Conservation (phyloP, 164 flowering plant species). For the Vitis cinerea region DNA sequence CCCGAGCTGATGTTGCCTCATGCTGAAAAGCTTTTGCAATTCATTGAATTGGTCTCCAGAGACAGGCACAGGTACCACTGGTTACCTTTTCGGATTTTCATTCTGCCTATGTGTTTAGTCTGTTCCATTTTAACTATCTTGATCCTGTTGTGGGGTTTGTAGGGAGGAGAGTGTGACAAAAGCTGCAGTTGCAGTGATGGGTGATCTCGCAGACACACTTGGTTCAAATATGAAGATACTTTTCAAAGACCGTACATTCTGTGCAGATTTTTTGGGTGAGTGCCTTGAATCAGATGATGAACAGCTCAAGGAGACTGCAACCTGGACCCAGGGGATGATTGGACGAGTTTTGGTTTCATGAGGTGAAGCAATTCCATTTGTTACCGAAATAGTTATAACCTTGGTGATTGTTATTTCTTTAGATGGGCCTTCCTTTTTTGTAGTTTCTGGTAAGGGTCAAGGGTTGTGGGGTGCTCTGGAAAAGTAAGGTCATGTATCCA, state of each 20-base stretch:
- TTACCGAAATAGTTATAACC: background rate
- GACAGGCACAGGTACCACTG: constrained; percentile 58
- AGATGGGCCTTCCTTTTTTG: background rate
- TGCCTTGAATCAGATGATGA: constrained; percentile 76
- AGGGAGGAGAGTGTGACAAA: constrained; percentile 81
- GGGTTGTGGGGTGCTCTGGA: too few relatives aligned
- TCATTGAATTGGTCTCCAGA: constrained; percentile 55
- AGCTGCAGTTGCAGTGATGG: constrained; percentile 82
- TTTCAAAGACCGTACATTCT: constrained; percentile 42
- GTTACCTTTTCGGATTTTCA: background rate
- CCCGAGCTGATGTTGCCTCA: constrained; percentile 72
- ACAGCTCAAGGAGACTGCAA: constrained; percentile 74
- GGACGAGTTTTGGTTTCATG: constrained; percentile 59
- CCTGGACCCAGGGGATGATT: constrained; percentile 81
- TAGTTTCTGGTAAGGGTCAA: background rate
- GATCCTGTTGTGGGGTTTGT: constrained; percentile 9
- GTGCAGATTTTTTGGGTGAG: constrained; percentile 53
- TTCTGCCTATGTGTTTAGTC: background rate
- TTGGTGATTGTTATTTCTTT: background rate
- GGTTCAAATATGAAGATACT: constrained; percentile 54
- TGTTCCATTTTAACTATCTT: background rate
- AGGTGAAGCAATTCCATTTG: constrained; percentile 12
- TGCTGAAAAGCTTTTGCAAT: constrained; percentile 73
- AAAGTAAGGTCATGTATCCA: too few relatives aligned
- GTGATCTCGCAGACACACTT: constrained; percentile 81